Evolutionary conservation across 2,329 filamentous ascomycete genomes (phyloP).

Genomic region (Acrocalymma vagum): DNA sequence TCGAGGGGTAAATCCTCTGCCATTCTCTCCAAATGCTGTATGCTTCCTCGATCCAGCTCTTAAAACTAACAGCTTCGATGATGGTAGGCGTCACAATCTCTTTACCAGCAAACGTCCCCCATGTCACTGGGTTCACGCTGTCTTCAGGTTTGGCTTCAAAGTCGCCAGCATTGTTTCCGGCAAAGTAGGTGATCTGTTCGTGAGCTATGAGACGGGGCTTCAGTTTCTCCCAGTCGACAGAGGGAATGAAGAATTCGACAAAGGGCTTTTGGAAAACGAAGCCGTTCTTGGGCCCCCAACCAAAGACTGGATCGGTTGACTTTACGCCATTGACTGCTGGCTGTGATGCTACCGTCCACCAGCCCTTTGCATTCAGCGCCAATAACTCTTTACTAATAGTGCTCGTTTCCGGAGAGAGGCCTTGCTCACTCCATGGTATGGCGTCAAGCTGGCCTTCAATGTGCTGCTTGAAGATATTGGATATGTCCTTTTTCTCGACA

Average conservation of each 20-base stretch:
- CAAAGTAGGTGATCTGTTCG: slow-evolving; percentile 85
- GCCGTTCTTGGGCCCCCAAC: slow-evolving; percentile 91
- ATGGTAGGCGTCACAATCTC: slow-evolving; percentile 97
- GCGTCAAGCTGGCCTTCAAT: slow-evolving; percentile 80
- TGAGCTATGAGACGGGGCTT: slow-evolving; percentile 71
- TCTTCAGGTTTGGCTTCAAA: slow-evolving; percentile 75
- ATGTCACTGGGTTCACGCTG: slow-evolving; percentile 90
- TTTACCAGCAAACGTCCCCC: slow-evolving; percentile 94
- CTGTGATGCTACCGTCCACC: slow-evolving; percentile 97
- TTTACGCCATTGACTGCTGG: slow-evolving; percentile 88
- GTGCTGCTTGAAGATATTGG: slow-evolving; percentile 79
- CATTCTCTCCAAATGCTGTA: slow-evolving; percentile 96
- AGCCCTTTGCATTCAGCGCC: slow-evolving; percentile 80
- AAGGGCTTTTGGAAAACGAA: slow-evolving; percentile 99
- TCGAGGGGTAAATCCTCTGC: slow-evolving; percentile 84
- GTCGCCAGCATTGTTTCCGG: slow-evolving; percentile 78
- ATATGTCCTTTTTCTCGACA: slow-evolving; percentile 74
- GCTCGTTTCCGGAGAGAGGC: slow-evolving; percentile 81
- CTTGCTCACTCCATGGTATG: slow-evolving; percentile 94
- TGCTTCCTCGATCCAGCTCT: slow-evolving; percentile 93
- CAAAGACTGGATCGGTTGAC: slow-evolving; percentile 80
- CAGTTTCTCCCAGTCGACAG: slow-evolving; percentile 74
- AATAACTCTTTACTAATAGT: slow-evolving; percentile 81
- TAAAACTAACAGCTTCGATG: slow-evolving; percentile 93
- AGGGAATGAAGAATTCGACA: slow-evolving; percentile 91